Conservation (phyloP, 768 basidiomycete genomes). For the Clavaria fumosa region DNA sequence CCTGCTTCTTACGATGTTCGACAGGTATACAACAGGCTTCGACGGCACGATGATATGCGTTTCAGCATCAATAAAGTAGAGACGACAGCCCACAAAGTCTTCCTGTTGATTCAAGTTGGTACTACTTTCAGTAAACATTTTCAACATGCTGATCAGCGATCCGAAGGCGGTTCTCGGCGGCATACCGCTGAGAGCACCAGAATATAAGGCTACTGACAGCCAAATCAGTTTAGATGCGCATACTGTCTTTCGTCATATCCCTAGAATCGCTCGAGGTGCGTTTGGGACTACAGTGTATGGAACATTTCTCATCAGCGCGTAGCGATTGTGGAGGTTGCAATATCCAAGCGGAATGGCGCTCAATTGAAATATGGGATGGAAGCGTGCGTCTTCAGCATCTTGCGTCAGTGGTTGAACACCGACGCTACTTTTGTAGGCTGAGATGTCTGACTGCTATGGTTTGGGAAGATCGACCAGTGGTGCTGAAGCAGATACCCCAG, state of each 20-base stretch:
- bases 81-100: conserved; percentile 61
- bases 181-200: conserved; percentile 49
- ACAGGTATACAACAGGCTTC: conserved; percentile 49
- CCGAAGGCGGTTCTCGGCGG: conserved; percentile 55
- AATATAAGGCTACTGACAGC: conserved; percentile 58
- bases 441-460: conserved; percentile 71
- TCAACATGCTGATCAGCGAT: conserved; percentile 6
- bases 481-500: conserved; percentile 77
- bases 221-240: conserved; percentile 59
- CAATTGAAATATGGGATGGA: conserved; percentile 64
- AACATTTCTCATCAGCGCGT: conserved; percentile 4
- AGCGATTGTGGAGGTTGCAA: conserved; percentile 72
- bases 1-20: neutral
- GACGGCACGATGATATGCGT: conserved; percentile 62
- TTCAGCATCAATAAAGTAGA: conserved; percentile 59
- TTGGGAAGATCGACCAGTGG: conserved; percentile 81
- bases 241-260: conserved; percentile 57
- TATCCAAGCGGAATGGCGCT: conserved; percentile 45
- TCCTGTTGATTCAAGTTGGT: conserved; percentile 62
- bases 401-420: too few species aligned
- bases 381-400: conserved; percentile 44
- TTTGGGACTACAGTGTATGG: neutral
- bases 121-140: neutral
- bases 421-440: too few species aligned
- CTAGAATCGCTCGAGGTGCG: conserved; percentile 62